These are phyloP conservation scores for Mortierella sp. DNA, from an alignment of 371 early-diverging fungal species.

Conservation along the genomic window DNA sequence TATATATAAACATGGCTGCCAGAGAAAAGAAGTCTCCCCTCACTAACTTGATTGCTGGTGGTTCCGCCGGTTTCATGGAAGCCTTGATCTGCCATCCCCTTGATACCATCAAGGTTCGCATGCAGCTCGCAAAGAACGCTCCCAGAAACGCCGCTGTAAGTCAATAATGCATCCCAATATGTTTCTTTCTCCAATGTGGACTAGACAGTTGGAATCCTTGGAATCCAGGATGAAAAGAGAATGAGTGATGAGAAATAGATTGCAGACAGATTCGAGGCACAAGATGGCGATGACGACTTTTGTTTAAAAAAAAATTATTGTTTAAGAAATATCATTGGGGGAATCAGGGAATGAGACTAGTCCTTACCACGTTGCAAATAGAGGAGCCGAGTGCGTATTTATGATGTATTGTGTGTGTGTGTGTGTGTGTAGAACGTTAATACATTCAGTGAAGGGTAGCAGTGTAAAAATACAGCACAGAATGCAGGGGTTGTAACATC, in stretches of 20 bases:
- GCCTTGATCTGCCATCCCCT: slow-evolving; percentile 96
- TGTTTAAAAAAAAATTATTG: background rate
- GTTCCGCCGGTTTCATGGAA: slow-evolving; percentile 95
- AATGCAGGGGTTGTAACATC: background rate
- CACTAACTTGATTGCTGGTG: slow-evolving; percentile 91
- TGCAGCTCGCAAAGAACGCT: slow-evolving; percentile 81
- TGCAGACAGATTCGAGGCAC: background rate
- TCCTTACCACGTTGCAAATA: no score
- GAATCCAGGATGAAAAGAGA: background rate
- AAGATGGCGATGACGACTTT: no score
- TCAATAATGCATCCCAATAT: background rate
- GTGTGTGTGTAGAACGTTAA: no score
- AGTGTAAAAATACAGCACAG: background rate
- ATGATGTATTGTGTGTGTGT: no score
- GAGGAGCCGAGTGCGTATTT: no score
- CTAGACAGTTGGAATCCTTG: slow-evolving; percentile 1
- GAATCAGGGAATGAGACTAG: no score
- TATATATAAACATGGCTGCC: slow-evolving; percentile 27
- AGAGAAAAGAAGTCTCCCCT: slow-evolving; percentile 60
- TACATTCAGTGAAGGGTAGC: no score
- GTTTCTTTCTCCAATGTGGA: no score
- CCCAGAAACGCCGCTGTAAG: slow-evolving; percentile 47
- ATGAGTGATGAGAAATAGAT: background rate
- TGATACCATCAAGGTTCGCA: slow-evolving; percentile 97
- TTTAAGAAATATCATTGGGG: background rate